Evolutionary conservation across 768 basidiomycete species (phyloP), one percentile per base, ranked within the genome.

Genomic region (Pisolithus orientalis): DNA sequence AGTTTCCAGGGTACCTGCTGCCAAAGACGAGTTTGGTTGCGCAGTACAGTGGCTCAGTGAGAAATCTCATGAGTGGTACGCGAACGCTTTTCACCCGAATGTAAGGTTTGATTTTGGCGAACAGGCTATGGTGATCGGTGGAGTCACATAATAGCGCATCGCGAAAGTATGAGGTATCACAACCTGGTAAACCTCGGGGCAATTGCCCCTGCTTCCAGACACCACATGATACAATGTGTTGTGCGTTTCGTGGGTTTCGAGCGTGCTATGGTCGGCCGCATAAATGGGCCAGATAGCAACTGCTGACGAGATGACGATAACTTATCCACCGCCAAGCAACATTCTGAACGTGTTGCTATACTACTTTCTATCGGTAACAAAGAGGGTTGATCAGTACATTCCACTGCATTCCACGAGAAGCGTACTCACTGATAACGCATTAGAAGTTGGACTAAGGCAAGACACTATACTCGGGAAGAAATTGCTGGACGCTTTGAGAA

Each of bases 351-450:
- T 34, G 2, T 53, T 38, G 7, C 64, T 59, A 4, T 29, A 59
- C 34, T 21, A 37, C 6, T 59, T n/a, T 29, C 63, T 65, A 39
- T 5, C 8, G 16, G 16, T 29, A 29, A 29, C 28, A 7, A 29
- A 2, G 29, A 29, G 3, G 7, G 21, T 21, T 21, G 16, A 16
- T 38, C 9, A 38, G 37, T 38, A 39, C n/a, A 13, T 5, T 39
- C 38, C 38, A 39, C 10, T 39, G 10, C 38, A 29, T 39, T 39
- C 38, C 5, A 2, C 21, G 16, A 47, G n/a, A 39, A 39, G 6
- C 5, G 11, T 40, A 10, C 44, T 0, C 47, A 64, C 63, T 57
- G 63, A 57, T 63, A 65, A 51, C 34, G 27, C 3, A 43, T 49
- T 13, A 63, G 55, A 44, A 61, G 63, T 0, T 16, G 7, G 60